Evolutionary conservation across 2,329 filamentous ascomycete genomes (phyloP).

Genomic region (Talaromyces marneffei): DNA sequence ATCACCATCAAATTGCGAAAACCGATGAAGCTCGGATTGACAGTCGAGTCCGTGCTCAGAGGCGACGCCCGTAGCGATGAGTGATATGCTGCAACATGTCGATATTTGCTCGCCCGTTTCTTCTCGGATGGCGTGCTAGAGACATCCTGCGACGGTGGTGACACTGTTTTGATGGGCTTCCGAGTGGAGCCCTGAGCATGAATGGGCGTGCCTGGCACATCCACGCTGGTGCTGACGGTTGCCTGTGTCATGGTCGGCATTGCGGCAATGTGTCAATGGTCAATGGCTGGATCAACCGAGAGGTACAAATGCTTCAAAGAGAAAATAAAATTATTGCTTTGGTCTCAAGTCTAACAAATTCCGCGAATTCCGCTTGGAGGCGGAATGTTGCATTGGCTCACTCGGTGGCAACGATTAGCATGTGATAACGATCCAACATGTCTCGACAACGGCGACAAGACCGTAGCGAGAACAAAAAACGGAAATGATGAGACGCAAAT

Average conservation of each 20-base stretch:
- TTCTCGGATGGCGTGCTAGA: constrained; percentile 6
- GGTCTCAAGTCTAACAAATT: background rate
- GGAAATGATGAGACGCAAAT: background rate
- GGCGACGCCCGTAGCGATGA: constrained; percentile 66
- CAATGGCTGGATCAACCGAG: background rate
- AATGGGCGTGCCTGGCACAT: constrained; percentile 17
- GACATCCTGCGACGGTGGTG: constrained; percentile 15
- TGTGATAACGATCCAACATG: constrained; percentile 1
- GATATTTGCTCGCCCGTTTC: constrained; percentile 63
- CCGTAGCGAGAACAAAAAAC: too few relatives aligned
- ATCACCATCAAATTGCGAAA: constrained; percentile 96
- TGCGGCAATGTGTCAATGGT: background rate
- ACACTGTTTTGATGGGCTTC: background rate
- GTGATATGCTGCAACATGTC: constrained; percentile 86
- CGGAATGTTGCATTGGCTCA: background rate
- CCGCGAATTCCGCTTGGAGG: background rate
- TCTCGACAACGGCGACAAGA: background rate
- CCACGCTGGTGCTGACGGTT: constrained; percentile 24
- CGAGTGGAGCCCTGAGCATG: background rate
- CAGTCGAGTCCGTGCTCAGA: constrained; percentile 73
- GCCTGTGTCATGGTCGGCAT: constrained; percentile 32
- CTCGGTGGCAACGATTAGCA: constrained; percentile 2
- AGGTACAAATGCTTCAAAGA: background rate
- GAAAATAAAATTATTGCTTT: background rate
- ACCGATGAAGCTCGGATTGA: constrained; percentile 77